These are phyloP conservation scores for Cytospora piceae DNA, from an alignment of 2,329 filamentous ascomycete species.

Conservation along the genomic window DNA sequence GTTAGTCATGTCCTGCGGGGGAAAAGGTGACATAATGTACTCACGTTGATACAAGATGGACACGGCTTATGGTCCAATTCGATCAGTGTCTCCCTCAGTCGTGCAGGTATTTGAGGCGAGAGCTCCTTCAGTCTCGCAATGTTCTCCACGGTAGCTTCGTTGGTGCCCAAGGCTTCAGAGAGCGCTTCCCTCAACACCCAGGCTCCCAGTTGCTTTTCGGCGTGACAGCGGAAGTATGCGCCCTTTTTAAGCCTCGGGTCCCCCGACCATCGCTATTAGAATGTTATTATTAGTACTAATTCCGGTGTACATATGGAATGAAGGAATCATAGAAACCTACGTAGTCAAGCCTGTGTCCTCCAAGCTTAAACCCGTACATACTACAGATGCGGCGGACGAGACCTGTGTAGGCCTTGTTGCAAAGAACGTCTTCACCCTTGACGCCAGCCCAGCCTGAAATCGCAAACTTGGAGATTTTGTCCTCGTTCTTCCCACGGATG, in stretches of 20 bases:
- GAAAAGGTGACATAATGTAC: background rate
- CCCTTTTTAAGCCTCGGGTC: background rate
- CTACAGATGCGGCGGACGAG: background rate
- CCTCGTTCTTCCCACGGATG: background rate
- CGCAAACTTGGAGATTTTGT: background rate
- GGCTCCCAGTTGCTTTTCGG: conserved; percentile 15
- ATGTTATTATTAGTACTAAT: background rate
- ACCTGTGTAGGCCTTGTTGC: background rate
- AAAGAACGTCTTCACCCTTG: background rate
- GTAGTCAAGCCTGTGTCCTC: background rate
- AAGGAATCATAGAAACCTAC: background rate
- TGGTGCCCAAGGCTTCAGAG: background rate
- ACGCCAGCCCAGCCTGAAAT: conserved; percentile 16
- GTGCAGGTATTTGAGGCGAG: background rate
- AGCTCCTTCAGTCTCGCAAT: background rate
- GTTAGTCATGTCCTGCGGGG: background rate
- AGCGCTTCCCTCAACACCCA: background rate
- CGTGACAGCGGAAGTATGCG: background rate
- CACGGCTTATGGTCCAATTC: background rate
- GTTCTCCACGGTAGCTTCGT: fast-evolving
- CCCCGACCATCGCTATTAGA: background rate
- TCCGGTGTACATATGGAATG: fast-evolving
- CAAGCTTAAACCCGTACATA: background rate
- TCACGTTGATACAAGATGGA: background rate
- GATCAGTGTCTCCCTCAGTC: background rate